Percentiles rank a stretch among this genome's conserved stretches.
Conservation (phyloP, 345 rosid genomes). For the Hibiscus mutabilis region DNA sequence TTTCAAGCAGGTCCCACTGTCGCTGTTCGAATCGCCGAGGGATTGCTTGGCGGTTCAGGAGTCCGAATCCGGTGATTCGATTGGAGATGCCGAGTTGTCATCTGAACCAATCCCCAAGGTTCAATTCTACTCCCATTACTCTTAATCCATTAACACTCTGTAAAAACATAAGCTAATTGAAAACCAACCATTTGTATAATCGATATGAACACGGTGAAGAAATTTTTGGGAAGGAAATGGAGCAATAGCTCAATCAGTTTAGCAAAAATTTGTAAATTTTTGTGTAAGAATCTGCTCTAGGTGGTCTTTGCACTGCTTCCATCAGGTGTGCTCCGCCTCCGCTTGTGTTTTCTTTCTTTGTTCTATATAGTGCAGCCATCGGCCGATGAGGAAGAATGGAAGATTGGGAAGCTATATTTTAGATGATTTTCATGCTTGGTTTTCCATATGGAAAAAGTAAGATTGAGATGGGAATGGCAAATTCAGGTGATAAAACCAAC, state of each 20-base stretch:
- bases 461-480: slow-evolving; percentile 25
- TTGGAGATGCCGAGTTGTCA: neutral
- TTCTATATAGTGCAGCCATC: slow-evolving; percentile 26
- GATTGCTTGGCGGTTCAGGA: slow-evolving; percentile 52
- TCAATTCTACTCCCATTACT: neutral
- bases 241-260: slow-evolving; percentile 22
- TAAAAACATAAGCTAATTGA: neutral
- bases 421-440: neutral
- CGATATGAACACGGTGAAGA: slow-evolving; percentile 25
- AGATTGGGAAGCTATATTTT: slow-evolving; percentile 6
- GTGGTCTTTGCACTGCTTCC: slow-evolving; percentile 28
- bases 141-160: too few relatives aligned
- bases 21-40: slow-evolving; percentile 79
- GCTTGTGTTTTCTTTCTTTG: slow-evolving; percentile 28
- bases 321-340: slow-evolving; percentile 41
- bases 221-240: slow-evolving; percentile 25
- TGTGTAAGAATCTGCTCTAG: slow-evolving; percentile 25
- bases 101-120: slow-evolving; percentile 34
- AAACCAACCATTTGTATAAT: slow-evolving; percentile 27
- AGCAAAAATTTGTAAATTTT: slow-evolving; percentile 41
- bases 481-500: slow-evolving; percentile 44
- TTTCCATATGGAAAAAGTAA: slow-evolving; percentile 11
- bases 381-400: slow-evolving; percentile 18
- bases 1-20: slow-evolving; percentile 70
- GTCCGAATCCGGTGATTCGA: slow-evolving; percentile 5